Base-by-base conservation (phyloP, 768 basidiomycete species). In the Boletus edulis region DNA sequence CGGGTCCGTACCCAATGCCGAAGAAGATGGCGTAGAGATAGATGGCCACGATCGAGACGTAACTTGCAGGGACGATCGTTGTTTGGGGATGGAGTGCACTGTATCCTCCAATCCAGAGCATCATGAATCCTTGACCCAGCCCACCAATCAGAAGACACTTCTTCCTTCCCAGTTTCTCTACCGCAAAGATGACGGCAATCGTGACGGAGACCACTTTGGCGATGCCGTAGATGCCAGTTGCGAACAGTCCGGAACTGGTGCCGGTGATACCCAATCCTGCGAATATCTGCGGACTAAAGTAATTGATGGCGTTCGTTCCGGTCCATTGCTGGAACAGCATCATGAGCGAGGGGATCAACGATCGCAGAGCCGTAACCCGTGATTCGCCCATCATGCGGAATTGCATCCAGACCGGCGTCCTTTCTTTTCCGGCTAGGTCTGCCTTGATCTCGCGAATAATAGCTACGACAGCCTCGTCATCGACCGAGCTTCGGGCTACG, bases 261-360 rank as follows among this genome's bases (percentile, higher is more conserved):
- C 77, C 76, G 1, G 68, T 71, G 22, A 82, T 75, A 3, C 81
- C 81, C 15, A 83, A 68, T 37, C 67, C 66, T 4, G 74, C 73
- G 57, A 83, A 82, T 56, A 83, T 78, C 39, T 74, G 62, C 0
- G 82, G 82, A 56, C 76, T 76, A 55, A 76, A 83, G 59, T 83
- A 83, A 61, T 81, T 81, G 61, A 82, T 78, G 3, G 79, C 74
- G 57, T 82, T 82, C 12, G 78, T 78, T 14, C 81, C 81, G 0
- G 78, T 81, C 75, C 78, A 79, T 63, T 82, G 73, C 39, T 69
- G 67, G 62, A 75, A 76, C 56, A 78, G 70, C 75, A 80, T 79
- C 54, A 79, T 68, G 24, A 80, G 59, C 1, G 77, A 72, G 5
- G 79, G 77, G 18, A 79, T 78, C 46, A 77, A 72, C 20, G 73